These are phyloP conservation scores for Penstemon davidsonii DNA, from an alignment of 257 asterid species.

Conservation along the genomic window DNA sequence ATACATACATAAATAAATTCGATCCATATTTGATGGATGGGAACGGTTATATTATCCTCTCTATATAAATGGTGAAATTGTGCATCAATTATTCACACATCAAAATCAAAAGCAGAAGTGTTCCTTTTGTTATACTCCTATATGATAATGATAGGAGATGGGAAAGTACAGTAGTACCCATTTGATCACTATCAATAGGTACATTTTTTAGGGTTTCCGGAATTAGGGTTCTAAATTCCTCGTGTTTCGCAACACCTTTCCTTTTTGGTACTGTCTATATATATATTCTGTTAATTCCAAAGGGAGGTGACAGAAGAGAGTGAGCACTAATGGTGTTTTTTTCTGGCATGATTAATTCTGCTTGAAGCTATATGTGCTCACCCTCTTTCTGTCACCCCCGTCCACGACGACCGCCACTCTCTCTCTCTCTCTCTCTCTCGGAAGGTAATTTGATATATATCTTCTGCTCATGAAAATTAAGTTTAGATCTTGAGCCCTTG, in stretches of 20 bases:
- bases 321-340: conserved; percentile 50
- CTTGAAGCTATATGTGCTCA: conserved; percentile 84
- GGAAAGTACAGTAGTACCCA: conserved; percentile 30
- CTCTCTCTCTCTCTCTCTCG: conserved; percentile 29
- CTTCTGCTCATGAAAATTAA: too few relatives aligned
- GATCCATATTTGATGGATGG: conserved; percentile 26
- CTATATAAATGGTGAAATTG: conserved; percentile 31
- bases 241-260: neutral
- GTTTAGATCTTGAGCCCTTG: too few relatives aligned
- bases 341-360: conserved; percentile 21
- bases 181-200: neutral
- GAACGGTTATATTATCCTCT: conserved; percentile 8
- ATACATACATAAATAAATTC: conserved; percentile 16
- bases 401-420: conserved; percentile 21
- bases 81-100: conserved; percentile 30
- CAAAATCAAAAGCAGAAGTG: conserved; percentile 18
- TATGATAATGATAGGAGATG: too few relatives aligned
- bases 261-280: neutral
- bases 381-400: conserved; percentile 82
- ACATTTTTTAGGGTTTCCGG: neutral
- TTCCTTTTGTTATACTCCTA: conserved; percentile 13
- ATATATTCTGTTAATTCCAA: neutral
- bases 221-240: neutral
- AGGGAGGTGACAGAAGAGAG: conserved; percentile 63
- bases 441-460: too few relatives aligned